A percentile compares a stretch with the other conserved stretches of the same genome.
phyloP scores from a whole-genome alignment of 176 grass and related monocot species.

The Oryza glumipatula region DNA sequence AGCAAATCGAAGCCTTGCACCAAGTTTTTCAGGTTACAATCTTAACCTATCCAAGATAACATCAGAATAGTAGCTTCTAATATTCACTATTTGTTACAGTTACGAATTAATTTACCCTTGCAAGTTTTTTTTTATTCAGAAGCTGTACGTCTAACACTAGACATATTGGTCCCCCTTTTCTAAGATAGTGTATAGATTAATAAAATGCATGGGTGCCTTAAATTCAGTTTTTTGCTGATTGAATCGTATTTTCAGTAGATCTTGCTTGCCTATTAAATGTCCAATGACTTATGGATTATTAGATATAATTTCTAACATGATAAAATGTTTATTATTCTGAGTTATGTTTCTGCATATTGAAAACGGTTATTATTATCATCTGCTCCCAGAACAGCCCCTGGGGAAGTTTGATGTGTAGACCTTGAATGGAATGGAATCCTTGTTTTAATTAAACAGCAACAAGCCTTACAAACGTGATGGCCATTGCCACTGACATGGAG shows the following conservation, averaged over 20 bases:
- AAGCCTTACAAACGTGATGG: not conserved
- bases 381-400: not conserved
- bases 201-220: not conserved
- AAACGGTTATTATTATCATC: not conserved
- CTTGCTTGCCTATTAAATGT: not conserved
- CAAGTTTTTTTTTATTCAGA: slow-evolving; percentile 13
- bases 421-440: too few species aligned
- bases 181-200: slow-evolving; percentile 20
- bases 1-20: slow-evolving; percentile 99
- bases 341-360: not conserved
- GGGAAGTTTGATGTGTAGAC: not conserved
- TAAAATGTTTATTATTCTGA: not conserved
- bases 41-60: slow-evolving; percentile 74
- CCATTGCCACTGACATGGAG: not conserved
- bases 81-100: slow-evolving; percentile 44
- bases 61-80: slow-evolving; percentile 63
- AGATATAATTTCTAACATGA: not conserved
- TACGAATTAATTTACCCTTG: slow-evolving; percentile 21
- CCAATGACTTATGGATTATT: not conserved
- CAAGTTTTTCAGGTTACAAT: slow-evolving; percentile 99
- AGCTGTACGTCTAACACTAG: not conserved
- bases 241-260: slow-evolving; percentile 4
- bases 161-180: not conserved
- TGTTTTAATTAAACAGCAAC: not conserved
- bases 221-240: not conserved